Conservation (phyloP, 495 filamentous ascomycete species). For the Jackrogersella multiformis region DNA sequence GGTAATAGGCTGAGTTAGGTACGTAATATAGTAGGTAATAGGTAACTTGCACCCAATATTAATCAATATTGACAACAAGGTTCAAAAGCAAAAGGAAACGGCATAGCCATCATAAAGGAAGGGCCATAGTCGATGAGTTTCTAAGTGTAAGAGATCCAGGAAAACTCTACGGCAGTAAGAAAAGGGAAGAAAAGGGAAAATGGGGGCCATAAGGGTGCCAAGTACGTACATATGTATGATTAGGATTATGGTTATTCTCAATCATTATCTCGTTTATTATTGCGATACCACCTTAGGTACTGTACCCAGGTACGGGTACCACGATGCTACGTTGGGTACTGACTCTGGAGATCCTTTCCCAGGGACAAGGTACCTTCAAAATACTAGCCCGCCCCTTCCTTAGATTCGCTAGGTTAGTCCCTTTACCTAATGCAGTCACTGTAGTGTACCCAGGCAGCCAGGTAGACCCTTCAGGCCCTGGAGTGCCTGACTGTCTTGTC, state of each 20-base stretch:
- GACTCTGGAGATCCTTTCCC: conserved; percentile 35
- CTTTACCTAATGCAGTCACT: too few relatives aligned
- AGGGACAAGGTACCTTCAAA: conserved; percentile 11
- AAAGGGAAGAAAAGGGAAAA: conserved; percentile 19
- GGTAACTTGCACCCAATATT: conserved; percentile 11
- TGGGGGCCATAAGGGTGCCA: conserved; percentile 40
- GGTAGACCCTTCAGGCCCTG: too few relatives aligned
- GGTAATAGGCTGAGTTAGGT: not conserved
- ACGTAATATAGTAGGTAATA: too few relatives aligned
- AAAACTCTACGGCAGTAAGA: conserved; percentile 16
- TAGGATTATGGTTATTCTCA: conserved; percentile 11
- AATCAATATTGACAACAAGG: conserved; percentile 25
- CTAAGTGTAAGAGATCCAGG: conserved; percentile 4
- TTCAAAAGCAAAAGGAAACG: conserved; percentile 22
- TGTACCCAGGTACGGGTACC: too few relatives aligned
- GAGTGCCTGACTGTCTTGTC: conserved; percentile 20
- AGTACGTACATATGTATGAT: conserved; percentile 26
- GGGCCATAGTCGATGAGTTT: conserved; percentile 5
- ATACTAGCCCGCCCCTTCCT: conserved; percentile 7
- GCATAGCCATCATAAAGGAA: conserved; percentile 25
- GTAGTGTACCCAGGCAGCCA: too few relatives aligned
- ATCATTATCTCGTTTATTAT: conserved; percentile 45
- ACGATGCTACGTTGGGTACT: conserved; percentile 23
- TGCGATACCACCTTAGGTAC: conserved; percentile 37
- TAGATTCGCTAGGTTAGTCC: not conserved